A percentile compares a stretch with the other conserved stretches of the same genome.
Evolutionary conservation across 805 yeast genomes (phyloP).

Genomic region (Wickerhamomyces chaumierensis): DNA sequence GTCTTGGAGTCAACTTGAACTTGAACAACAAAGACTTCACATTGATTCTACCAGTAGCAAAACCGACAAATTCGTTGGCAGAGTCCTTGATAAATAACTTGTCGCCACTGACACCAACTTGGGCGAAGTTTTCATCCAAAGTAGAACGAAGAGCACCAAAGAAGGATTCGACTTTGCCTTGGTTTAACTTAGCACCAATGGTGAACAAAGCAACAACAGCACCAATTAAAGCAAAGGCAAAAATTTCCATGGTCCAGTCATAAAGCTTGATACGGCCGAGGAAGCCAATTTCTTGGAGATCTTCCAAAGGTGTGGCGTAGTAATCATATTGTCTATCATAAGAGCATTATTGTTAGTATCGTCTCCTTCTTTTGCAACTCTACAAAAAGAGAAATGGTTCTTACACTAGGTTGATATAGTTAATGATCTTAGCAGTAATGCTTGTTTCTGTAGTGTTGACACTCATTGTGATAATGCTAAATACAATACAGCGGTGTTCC

Average conservation of each 20-base stretch:
- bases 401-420: not conserved
- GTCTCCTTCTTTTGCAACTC: not conserved
- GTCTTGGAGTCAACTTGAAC: slow-evolving; percentile 65
- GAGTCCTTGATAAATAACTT: slow-evolving; percentile 49
- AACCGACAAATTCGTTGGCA: slow-evolving; percentile 45
- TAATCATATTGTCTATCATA: slow-evolving; percentile 14
- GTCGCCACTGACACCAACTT: slow-evolving; percentile 50
- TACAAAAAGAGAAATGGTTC: too few relatives aligned
- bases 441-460: not conserved
- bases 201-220: slow-evolving; percentile 39
- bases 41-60: slow-evolving; percentile 83
- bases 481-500: too few relatives aligned
- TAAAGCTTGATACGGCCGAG: slow-evolving; percentile 44
- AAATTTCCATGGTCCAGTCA: slow-evolving; percentile 69
- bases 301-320: slow-evolving; percentile 27
- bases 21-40: slow-evolving; percentile 51
- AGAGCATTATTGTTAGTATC: not conserved
- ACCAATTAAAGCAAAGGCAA: slow-evolving; percentile 40
- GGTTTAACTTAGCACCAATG: slow-evolving; percentile 52
- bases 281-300: slow-evolving; percentile 47
- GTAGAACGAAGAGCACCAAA: slow-evolving; percentile 38
- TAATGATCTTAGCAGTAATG: not conserved
- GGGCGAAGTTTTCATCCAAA: slow-evolving; percentile 60
- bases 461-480: too few relatives aligned
- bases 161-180: slow-evolving; percentile 39